Evolutionary conservation across 139 green algal species (phyloP).

Genomic region (Chlorella vulgaris): DNA sequence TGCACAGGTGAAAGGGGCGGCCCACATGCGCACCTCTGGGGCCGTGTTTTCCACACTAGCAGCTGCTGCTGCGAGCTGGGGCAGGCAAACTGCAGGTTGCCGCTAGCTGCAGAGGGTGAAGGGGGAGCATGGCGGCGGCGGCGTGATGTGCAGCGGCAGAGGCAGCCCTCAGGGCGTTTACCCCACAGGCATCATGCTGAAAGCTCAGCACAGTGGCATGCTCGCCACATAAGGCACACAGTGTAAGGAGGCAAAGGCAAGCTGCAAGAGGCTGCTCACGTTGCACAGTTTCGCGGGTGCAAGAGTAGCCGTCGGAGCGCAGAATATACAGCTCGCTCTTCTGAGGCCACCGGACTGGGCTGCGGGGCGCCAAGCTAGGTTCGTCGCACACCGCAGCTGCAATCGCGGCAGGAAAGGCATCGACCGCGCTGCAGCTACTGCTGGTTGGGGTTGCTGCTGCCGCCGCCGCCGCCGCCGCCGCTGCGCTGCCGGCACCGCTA

Average conservation of each 20-base stretch:
- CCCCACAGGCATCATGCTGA: too few relatives aligned
- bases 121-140: not conserved
- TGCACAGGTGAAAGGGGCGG: not conserved
- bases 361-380: not conserved
- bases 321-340: constrained; percentile 29
- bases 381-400: not conserved
- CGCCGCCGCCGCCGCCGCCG: too few relatives aligned
- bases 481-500: not conserved
- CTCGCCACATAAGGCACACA: too few relatives aligned
- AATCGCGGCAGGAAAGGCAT: not conserved
- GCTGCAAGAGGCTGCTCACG: constrained; percentile 12
- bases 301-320: constrained; percentile 92
- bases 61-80: constrained; percentile 96
- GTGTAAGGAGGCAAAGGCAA: too few relatives aligned
- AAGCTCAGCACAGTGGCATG: too few relatives aligned
- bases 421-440: not conserved
- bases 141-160: not conserved
- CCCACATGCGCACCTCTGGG: constrained; percentile 64
- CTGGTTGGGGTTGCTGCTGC: not conserved
- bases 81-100: constrained; percentile 86
- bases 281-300: constrained; percentile 86
- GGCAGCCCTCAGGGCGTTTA: too few relatives aligned
- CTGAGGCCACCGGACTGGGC: constrained; percentile 3
- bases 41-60: constrained; percentile 91
- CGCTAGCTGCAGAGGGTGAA: constrained; percentile 54